phyloP scores from a whole-genome alignment of 2,329 filamentous ascomycete genomes.

The Botryotinia narcissicola region DNA sequence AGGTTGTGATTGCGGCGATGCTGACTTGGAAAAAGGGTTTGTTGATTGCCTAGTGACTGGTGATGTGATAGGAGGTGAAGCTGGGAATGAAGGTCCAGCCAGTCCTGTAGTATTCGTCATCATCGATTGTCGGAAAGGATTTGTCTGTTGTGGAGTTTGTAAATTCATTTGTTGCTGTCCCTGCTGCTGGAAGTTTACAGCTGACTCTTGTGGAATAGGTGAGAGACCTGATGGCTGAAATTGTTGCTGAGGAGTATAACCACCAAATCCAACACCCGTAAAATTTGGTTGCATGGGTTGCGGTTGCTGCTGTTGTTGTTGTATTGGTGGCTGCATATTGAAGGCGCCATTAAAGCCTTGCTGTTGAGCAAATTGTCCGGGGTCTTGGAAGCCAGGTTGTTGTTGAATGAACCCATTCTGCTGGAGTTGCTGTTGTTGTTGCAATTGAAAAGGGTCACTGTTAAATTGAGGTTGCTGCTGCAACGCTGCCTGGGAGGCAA shows the following conservation, averaged over 20 bases:
- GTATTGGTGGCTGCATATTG: conserved; percentile 23
- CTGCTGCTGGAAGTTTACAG: conserved; percentile 49
- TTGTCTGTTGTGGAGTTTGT: conserved; percentile 64
- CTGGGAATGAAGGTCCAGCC: conserved; percentile 42
- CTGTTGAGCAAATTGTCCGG: conserved; percentile 45
- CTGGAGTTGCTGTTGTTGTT: conserved; percentile 42
- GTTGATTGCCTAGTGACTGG: conserved; percentile 64
- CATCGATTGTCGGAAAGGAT: conserved; percentile 93
- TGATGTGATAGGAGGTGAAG: conserved; percentile 44
- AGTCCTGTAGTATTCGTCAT: conserved; percentile 56
- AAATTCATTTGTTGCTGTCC: conserved; percentile 43
- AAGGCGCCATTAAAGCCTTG: conserved; percentile 37
- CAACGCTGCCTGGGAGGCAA: conserved; percentile 48
- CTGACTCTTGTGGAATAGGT: conserved; percentile 57
- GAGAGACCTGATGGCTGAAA: conserved; percentile 55
- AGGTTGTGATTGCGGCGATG: conserved; percentile 40
- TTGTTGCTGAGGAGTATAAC: conserved; percentile 66
- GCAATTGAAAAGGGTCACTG: conserved; percentile 32
- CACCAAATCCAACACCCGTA: conserved; percentile 80
- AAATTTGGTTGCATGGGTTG: conserved; percentile 57
- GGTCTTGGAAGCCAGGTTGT: conserved; percentile 43
- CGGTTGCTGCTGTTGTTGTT: conserved; percentile 37
- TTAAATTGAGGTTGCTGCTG: conserved; percentile 39
- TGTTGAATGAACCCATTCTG: conserved; percentile 45
- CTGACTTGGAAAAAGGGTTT: conserved; percentile 79